These are phyloP conservation scores for Nemania sp. DNA, from an alignment of 2,329 filamentous ascomycete genomes.

Conservation along the genomic window DNA sequence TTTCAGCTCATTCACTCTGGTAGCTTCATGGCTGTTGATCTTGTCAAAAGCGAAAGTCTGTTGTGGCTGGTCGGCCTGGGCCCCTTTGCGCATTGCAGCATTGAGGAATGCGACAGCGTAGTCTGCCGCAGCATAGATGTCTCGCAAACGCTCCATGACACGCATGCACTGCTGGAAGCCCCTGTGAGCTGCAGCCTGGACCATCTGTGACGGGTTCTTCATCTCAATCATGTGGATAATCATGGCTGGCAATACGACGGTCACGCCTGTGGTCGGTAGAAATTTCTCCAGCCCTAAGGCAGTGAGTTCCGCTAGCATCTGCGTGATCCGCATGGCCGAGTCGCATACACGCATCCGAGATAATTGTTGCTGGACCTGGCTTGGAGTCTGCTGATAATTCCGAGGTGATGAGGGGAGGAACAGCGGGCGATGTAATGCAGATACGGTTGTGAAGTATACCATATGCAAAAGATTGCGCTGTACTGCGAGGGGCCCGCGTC, in stretches of 20 bases:
- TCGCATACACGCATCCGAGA: conserved; percentile 82
- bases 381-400: conserved; percentile 56
- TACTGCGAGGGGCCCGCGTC: conserved; percentile 63
- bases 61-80: conserved; percentile 15
- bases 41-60: conserved; percentile 4
- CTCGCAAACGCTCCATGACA: conserved; percentile 82
- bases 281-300: conserved; percentile 73
- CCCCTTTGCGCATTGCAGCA: conserved; percentile 78
- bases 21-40: conserved; percentile 68
- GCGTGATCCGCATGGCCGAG: conserved; percentile 82
- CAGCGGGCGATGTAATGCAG: conserved; percentile 87
- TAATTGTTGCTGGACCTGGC: conserved; percentile 79
- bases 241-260: conserved; percentile 86
- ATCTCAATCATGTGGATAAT: conserved; percentile 93
- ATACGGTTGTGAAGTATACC: conserved; percentile 90
- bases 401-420: conserved; percentile 75
- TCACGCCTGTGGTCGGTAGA: conserved; percentile 87
- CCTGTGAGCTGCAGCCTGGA: conserved; percentile 71
- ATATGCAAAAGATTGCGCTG: conserved; percentile 89
- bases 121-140: conserved; percentile 92
- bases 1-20: conserved; percentile 34
- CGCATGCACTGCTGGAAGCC: conserved; percentile 92
- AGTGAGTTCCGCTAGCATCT: conserved; percentile 78
- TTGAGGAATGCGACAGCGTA: conserved; percentile 96
- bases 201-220: conserved; percentile 75